These are phyloP conservation scores for Blastobotrys raffinosifermentans DNA, from an alignment of 1,139 yeast species.

Conservation along the genomic window DNA sequence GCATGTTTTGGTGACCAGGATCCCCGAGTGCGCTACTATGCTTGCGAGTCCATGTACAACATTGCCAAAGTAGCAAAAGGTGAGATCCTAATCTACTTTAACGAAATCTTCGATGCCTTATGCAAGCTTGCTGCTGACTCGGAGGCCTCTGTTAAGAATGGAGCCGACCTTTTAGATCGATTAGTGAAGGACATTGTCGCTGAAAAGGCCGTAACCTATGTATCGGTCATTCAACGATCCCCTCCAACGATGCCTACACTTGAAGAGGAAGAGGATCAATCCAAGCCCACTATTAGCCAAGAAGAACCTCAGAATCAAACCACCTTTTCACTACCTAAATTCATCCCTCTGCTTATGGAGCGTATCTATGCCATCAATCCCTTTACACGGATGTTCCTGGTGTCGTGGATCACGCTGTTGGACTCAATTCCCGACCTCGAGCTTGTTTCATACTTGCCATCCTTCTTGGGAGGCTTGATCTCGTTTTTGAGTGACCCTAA, in stretches of 20 bases:
- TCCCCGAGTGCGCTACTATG: conserved; percentile 92
- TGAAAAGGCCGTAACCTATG: conserved; percentile 87
- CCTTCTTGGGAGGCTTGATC: conserved; percentile 79
- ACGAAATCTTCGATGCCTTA: conserved; percentile 92
- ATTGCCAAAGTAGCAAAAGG: conserved; percentile 97
- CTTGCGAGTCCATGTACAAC: conserved; percentile 93
- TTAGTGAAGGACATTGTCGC: conserved; percentile 91
- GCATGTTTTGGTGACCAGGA: conserved; percentile 97
- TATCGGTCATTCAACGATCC: conserved; percentile 55
- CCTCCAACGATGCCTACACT: conserved; percentile 10
- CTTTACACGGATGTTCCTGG: conserved; percentile 82
- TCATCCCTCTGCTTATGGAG: conserved; percentile 85
- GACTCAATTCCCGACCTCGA: conserved; percentile 93
- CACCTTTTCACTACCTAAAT: conserved; percentile 81
- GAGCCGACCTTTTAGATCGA: conserved; percentile 89
- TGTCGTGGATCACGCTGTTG: conserved; percentile 85
- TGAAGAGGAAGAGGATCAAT: conserved; percentile 19
- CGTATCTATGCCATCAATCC: conserved; percentile 91
- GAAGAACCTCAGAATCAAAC: conserved; percentile 49
- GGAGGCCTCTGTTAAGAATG: conserved; percentile 89
- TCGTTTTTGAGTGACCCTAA: conserved; percentile 78
- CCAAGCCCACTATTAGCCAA: conserved; percentile 23
- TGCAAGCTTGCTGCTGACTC: conserved; percentile 86
- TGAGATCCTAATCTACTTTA: conserved; percentile 82
- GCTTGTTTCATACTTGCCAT: conserved; percentile 78